A percentile compares a stretch with the other conserved stretches of the same genome.
phyloP scores from a whole-genome alignment of 176 grass and related monocot species.

The Ensete ventricosum region DNA sequence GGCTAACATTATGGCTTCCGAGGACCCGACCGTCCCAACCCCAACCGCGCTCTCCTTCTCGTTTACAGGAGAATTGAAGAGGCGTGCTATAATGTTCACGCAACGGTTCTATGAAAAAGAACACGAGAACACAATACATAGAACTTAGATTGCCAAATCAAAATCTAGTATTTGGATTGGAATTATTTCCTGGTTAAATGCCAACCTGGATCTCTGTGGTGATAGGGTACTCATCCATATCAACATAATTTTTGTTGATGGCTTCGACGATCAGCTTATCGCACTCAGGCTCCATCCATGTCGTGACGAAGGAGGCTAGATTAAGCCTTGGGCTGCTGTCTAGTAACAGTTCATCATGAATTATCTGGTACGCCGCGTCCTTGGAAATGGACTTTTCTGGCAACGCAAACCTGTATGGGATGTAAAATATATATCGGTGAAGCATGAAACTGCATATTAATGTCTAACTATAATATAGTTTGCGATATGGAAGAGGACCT shows the following conservation, averaged over 20 bases:
- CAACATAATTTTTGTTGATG: constrained; percentile 61
- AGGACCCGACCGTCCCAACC: constrained; percentile 63
- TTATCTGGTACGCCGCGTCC: constrained; percentile 80
- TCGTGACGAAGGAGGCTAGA: constrained; percentile 72
- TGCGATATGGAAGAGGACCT: constrained; percentile 22
- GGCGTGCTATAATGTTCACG: constrained; percentile 77
- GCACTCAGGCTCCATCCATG: constrained; percentile 80
- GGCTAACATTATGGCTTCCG: constrained; percentile 77
- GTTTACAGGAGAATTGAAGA: constrained; percentile 54
- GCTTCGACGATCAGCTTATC: constrained; percentile 58
- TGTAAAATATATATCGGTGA: neutral
- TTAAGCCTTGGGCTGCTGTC: constrained; percentile 67
- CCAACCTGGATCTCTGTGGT: constrained; percentile 69
- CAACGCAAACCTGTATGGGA: constrained; percentile 42
- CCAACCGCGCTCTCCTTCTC: constrained; percentile 56
- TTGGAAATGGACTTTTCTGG: constrained; percentile 40
- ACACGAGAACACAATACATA: neutral
- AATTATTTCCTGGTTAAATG: too few species aligned
- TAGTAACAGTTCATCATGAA: constrained; percentile 78
- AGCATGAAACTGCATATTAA: neutral
- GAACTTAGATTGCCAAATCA: too few species aligned
- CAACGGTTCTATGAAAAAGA: constrained; percentile 44
- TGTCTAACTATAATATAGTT: neutral
- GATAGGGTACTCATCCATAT: constrained; percentile 84
- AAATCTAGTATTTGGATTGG: too few species aligned